Percentiles rank a stretch among this genome's conserved stretches.
phyloP scores from a whole-genome alignment of 495 filamentous ascomycete species.

The Pseudotulostoma volvatum region DNA sequence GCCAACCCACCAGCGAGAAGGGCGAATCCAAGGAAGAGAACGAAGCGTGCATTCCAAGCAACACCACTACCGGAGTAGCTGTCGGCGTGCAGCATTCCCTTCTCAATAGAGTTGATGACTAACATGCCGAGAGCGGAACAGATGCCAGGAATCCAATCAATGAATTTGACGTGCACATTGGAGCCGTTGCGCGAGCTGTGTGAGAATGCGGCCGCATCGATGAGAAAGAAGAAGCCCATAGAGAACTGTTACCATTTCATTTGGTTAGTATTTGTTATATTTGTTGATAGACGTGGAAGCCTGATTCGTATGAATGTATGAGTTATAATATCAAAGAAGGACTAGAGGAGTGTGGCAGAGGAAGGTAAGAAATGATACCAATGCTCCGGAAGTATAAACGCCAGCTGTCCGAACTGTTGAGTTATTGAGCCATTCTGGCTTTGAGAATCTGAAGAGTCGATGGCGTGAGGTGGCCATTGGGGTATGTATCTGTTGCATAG shows the following conservation, averaged over 20 bases:
- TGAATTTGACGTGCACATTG: slow-evolving; percentile 77
- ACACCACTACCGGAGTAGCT: slow-evolving; percentile 74
- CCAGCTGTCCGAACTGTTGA: slow-evolving; percentile 63
- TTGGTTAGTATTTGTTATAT: slow-evolving; percentile 10
- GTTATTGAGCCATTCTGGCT: slow-evolving; percentile 83
- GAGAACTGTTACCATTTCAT: slow-evolving; percentile 52
- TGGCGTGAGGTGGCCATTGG: slow-evolving; percentile 11
- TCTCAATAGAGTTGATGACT: slow-evolving; percentile 97
- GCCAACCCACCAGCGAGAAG: slow-evolving; percentile 87
- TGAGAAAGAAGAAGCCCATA: slow-evolving; percentile 87
- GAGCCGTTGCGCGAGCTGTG: slow-evolving; percentile 62
- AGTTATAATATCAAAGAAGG: not conserved
- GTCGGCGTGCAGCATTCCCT: slow-evolving; percentile 70
- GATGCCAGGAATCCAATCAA: slow-evolving; percentile 98
- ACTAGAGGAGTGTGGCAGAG: not conserved
- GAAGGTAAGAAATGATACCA: slow-evolving; percentile 40
- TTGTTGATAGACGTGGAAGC: too few species aligned
- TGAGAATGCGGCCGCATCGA: slow-evolving; percentile 83
- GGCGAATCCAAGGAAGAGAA: slow-evolving; percentile 92
- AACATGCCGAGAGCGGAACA: slow-evolving; percentile 91
- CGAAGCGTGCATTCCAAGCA: slow-evolving; percentile 90
- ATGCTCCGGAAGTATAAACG: slow-evolving; percentile 70
- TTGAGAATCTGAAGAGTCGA: slow-evolving; percentile 61
- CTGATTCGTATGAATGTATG: too few species aligned
- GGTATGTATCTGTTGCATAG: too few species aligned